phyloP scores from a whole-genome alignment of 225 moss, liverwort and hornwort genomes.

The Bryum argenteum region DNA sequence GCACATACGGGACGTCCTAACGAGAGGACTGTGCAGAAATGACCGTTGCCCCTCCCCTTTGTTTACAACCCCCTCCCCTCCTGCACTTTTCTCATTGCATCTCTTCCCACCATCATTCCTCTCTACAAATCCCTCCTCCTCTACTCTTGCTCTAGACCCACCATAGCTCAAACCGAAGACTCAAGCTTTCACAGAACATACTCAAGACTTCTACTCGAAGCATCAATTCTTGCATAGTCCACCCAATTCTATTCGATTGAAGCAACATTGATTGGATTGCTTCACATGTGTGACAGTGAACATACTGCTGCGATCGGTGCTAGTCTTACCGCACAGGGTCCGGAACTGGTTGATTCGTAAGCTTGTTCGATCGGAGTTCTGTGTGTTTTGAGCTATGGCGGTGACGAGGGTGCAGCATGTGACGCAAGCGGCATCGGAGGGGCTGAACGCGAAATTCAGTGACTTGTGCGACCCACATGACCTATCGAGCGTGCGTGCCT shows the following conservation, averaged over 20 bases:
- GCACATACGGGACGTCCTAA: background rate
- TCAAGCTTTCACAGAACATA: background rate
- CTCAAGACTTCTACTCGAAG: too few species aligned
- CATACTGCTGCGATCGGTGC: background rate
- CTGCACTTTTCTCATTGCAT: background rate
- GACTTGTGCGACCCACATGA: constrained; percentile 60
- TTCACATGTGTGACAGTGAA: too few species aligned
- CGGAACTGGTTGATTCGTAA: background rate
- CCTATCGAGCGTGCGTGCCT: constrained; percentile 33
- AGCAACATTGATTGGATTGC: background rate
- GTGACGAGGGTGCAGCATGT: constrained; percentile 47
- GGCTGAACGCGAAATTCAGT: constrained; percentile 44
- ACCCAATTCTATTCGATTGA: background rate
- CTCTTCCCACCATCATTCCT: background rate
- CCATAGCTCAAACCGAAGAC: background rate
- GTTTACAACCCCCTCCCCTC: background rate
- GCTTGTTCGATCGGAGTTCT: background rate
- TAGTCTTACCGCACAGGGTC: too few species aligned
- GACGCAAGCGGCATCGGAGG: constrained; percentile 49
- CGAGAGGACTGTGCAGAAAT: constrained; percentile 13
- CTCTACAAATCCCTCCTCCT: too few species aligned
- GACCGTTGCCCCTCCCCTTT: constrained; percentile 36
- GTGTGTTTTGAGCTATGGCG: constrained; percentile 26
- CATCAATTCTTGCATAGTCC: too few species aligned
- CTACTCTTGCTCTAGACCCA: background rate